Evolutionary conservation across 345 rosid species (phyloP), one percentile per base, ranked within the genome.

Genomic region (Eucalyptus pumila): DNA sequence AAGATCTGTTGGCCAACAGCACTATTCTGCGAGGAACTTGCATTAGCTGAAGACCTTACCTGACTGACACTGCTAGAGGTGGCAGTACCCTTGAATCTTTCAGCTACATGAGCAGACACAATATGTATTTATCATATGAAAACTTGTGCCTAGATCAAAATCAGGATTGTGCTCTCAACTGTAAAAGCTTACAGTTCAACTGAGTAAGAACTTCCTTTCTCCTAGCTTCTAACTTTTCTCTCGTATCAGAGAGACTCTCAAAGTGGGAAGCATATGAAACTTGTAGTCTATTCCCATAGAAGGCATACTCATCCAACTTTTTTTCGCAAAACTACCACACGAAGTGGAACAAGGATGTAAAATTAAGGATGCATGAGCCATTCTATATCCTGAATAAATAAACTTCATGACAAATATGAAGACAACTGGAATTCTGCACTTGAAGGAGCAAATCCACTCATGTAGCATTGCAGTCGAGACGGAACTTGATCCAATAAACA

Each of bases 401-500:
- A 65, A n/a, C 76, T 65, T n/a, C 76, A 14, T 4, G 19, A 65
- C 8, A n/a, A 17, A 65, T n/a, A 37, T 4, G 9, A n/a, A n/a
- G 76, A 65, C 19, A n/a, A 8, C 76, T n/a, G 21, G 11, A 65
- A 65, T 37, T 65, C 40, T 1, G 6, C 21, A 65, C 40, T 65
- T 8, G 40, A 65, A 23, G 26, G 34, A 80, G n/a, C 67, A 42
- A 86, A 34, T 10, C 34, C 34, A 76, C 51, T 90, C 87, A 96
- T 97, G 99, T 96, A 45, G 98, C 96, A 62, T 95, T 96, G 92
- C 95, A 89, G 86, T 93, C 54, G 67, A 94, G 94, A 87, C 90
- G 94, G 86, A 96, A 96, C 87, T 97, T 95, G 92, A 96, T 93
- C 95, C 97, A 95, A 88, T 94, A 96, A 58, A 96, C 98, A 93